Evolutionary conservation across 768 basidiomycete genomes (phyloP).

Genomic region (Panaeolus cyanescens): DNA sequence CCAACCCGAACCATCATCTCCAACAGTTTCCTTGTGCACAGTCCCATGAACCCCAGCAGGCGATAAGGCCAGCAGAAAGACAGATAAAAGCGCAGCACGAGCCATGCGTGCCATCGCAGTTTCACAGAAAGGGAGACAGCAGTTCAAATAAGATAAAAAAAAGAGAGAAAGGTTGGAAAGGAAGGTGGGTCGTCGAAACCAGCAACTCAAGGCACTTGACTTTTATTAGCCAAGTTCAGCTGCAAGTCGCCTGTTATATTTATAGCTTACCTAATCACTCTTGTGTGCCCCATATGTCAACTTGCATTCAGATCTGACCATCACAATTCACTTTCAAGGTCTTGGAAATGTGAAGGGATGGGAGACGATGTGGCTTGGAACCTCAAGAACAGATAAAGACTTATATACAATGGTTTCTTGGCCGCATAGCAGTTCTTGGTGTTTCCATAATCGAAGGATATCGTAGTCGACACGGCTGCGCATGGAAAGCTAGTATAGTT

Average conservation of each 20-base stretch:
- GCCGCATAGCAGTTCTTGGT: neutral
- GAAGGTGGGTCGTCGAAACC: neutral
- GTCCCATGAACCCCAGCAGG: constrained; percentile 1
- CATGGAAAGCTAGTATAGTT: constrained; percentile 1
- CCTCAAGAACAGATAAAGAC: neutral
- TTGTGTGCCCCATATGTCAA: neutral
- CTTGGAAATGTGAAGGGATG: neutral
- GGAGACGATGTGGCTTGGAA: neutral
- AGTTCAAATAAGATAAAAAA: constrained; percentile 10
- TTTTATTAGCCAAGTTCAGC: neutral
- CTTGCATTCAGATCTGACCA: neutral
- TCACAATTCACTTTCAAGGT: neutral
- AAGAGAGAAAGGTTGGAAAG: constrained; percentile 5
- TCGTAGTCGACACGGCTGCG: neutral
- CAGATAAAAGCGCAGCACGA: neutral
- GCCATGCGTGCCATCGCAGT: constrained; percentile 3
- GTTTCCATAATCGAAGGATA: neutral
- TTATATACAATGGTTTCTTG: neutral
- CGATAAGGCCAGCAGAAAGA: constrained; percentile 18
- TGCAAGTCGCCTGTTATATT: neutral
- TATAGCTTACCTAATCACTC: neutral
- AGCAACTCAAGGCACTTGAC: constrained; percentile 1
- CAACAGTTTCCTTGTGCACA: neutral
- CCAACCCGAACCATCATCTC: constrained; percentile 11
- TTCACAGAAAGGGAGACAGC: constrained; percentile 17